Base-by-base conservation (phyloP, 768 basidiomycete genomes). In the Naematelia encephala region DNA sequence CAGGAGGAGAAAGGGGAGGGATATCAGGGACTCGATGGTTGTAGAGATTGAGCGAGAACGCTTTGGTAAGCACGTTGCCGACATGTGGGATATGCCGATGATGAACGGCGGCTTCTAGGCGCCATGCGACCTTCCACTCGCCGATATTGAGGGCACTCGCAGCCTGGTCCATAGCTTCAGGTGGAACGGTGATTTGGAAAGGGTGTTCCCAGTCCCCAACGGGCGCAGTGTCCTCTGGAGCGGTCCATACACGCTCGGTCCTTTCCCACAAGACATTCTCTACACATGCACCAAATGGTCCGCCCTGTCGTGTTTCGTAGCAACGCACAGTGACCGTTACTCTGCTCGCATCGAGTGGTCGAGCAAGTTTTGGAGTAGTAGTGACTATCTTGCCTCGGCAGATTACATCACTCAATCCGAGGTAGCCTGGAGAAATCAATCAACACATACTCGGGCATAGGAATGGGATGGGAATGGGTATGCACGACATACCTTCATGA, bases 51-150 rank as follows among this genome's bases (percentile, higher is more conserved):
- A 73, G 55, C 10, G 49, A 34, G 60, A 64, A 73, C 14, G 64
- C 54, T 39, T 68, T 68, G 16, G 62, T 51, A 2, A 70, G 68
- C 3, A 64, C 51, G 19, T 53, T 60, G 5, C 71, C 69, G 52
- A 73, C 67, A 26, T 67, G 64, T 2, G 67, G 71, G 13, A 73
- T 70, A 5, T 68, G 71, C 42, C 65, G 58, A 54, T 73, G 71
- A 5, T 70, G 67, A 46, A 73, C 56, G 12, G 57, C 51, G 3
- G 67, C 54, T 39, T 73, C 68, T 23, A 73, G 52, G 14, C 62
- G 52, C 71, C 71, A 73, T 8, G 62, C 63, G 21, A 64, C 61
- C 47, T 64, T 66, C 54, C 64, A 66, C 27, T 73, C 68, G 42
- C 61, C 63, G 11, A 61, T 51, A 25, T 52, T 54, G 57, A 65